Evolutionary conservation across 768 basidiomycete species (phyloP), one percentile per base, ranked within the genome.

Genomic region (Tubosaeta sp.): DNA sequence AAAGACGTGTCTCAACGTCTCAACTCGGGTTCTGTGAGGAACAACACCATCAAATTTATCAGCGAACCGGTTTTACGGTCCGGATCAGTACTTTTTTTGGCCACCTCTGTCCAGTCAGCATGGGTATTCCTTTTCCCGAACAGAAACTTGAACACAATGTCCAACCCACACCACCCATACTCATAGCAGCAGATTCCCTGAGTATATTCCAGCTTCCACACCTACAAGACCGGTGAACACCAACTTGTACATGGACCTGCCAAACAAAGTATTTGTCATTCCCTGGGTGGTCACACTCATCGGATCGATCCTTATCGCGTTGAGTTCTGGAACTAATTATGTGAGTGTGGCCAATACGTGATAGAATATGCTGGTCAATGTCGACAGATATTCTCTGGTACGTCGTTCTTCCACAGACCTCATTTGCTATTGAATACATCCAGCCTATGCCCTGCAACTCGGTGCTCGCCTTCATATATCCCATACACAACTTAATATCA

Each of bases 361-460:
- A 5, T 26, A 42, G 17, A 29, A 26, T 31, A 35, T 14, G 13
- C 26, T 59, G 3, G 51, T 14, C 9, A 14, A 26, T 29, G 1
- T 19, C 16, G 46, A 25, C 29, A 69, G 67, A 59, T 69, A 50
- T 69, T 65, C 37, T 69, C 67, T 46, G 69, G 67, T 67, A 33
- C 9, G 64, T 51, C 13, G 17, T 46, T 17, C 8, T 19, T 45
- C 1, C 14, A 16, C 9, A 1, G 8, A 13, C 1, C 11, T 29
- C 4, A 6, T 22, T 2, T 19, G 29, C 29, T 8, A 14, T 45
- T 52, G 46, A 49, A 46, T 22, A 17, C 48, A 39, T 37, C 53
- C 54, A 85, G 92, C 91, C 17, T 97, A 94, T 65, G 83, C 88
- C 2, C 92, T 93, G 0, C 92, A 95, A 65, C 78, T 95, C 5